phyloP scores from a whole-genome alignment of 169 alveolate species.

The Babesia caballi region DNA sequence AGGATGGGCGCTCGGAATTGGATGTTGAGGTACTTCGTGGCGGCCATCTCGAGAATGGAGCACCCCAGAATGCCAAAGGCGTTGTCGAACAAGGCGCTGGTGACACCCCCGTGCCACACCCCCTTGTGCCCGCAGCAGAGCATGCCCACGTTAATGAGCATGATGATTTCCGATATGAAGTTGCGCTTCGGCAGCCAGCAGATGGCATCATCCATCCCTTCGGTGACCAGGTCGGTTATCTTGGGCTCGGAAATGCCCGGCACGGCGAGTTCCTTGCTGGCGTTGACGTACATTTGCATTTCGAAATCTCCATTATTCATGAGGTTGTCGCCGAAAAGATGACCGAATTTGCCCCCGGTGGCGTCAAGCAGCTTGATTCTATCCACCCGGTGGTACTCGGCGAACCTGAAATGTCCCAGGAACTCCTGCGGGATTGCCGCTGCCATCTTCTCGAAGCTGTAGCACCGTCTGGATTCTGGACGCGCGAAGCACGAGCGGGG shows the following conservation, averaged over 20 bases:
- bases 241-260: not conserved
- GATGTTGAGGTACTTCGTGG: slow-evolving; percentile 62
- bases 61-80: slow-evolving; percentile 60
- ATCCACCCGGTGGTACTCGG: slow-evolving; percentile 29
- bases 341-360: slow-evolving; percentile 58
- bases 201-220: slow-evolving; percentile 22
- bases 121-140: slow-evolving; percentile 66
- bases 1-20: slow-evolving; percentile 52
- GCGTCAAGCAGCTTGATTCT: slow-evolving; percentile 1
- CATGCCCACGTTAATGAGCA: slow-evolving; percentile 53
- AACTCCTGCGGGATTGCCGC: slow-evolving; percentile 30
- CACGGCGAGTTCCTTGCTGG: not conserved
- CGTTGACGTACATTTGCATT: slow-evolving; percentile 44
- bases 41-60: slow-evolving; percentile 43
- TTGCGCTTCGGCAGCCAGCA: slow-evolving; percentile 11
- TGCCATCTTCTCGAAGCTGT: not conserved
- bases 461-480: not conserved
- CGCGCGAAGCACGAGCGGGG: not conserved
- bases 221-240: slow-evolving; percentile 1
- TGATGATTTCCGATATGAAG: slow-evolving; percentile 25
- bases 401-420: slow-evolving; percentile 25
- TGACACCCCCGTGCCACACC: slow-evolving; percentile 70
- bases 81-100: slow-evolving; percentile 65
- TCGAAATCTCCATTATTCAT: slow-evolving; percentile 33
- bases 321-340: slow-evolving; percentile 53